Conservation (phyloP, 1,284 basidiomycete genomes). For the Boletellus deceptivus region DNA sequence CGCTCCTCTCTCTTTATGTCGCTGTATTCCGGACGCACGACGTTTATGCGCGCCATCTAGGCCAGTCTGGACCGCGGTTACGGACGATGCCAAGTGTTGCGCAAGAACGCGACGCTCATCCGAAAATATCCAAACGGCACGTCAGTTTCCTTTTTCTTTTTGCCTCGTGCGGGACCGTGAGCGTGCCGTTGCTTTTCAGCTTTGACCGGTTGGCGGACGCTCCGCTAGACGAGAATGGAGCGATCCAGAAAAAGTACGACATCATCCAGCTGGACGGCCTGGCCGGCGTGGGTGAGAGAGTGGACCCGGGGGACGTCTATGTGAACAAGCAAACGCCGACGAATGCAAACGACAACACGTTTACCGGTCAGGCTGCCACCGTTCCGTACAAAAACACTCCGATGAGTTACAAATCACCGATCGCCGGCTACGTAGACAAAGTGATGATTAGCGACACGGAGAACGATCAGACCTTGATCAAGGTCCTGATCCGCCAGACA, state of each 20-base stretch:
- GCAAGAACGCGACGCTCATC: constrained; percentile 93
- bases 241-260: constrained; percentile 81
- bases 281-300: constrained; percentile 91
- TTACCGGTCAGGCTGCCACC: constrained; percentile 74
- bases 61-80: constrained; percentile 97
- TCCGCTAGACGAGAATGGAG: constrained; percentile 80
- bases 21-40: constrained; percentile 6
- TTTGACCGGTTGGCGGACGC: constrained; percentile 95
- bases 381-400: constrained; percentile 89
- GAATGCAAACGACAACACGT: constrained; percentile 84
- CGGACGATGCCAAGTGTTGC: constrained; percentile 94
- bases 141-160: constrained; percentile 47
- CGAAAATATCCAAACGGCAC: constrained; percentile 98
- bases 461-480: constrained; percentile 96
- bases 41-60: constrained; percentile 35
- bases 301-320: constrained; percentile 92
- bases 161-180: constrained; percentile 5
- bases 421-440: constrained; percentile 95
- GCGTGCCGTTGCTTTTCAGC: constrained; percentile 36
- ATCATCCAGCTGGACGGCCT: constrained; percentile 92
- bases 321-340: constrained; percentile 96
- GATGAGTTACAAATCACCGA: constrained; percentile 89
- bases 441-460: constrained; percentile 96
- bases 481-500: constrained; percentile 97
- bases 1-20: background rate